Percentiles rank a stretch among this genome's conserved stretches.
phyloP scores from a whole-genome alignment of 768 basidiomycete species.

The Termitomyces sp. region DNA sequence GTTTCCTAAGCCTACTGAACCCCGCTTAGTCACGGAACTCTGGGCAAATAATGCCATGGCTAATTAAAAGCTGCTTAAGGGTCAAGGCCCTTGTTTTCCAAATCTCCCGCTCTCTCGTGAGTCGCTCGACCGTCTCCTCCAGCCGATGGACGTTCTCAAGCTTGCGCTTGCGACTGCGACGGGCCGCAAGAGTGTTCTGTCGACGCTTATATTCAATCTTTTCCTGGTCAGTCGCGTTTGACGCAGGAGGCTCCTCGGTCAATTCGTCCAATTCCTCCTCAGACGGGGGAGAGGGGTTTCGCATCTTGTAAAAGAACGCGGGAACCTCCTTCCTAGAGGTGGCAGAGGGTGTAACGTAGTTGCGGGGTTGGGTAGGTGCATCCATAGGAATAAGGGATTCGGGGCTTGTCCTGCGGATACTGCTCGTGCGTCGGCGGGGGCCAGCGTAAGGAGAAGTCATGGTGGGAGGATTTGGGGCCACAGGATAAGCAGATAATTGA shows the following conservation, averaged over 20 bases:
- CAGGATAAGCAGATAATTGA: slow-evolving; percentile 13
- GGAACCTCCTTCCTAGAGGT: slow-evolving; percentile 83
- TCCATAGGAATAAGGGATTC: slow-evolving; percentile 63
- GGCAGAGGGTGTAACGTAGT: slow-evolving; percentile 66
- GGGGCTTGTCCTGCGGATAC: slow-evolving; percentile 36
- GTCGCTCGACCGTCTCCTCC: slow-evolving; percentile 50
- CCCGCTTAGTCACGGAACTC: slow-evolving; percentile 34
- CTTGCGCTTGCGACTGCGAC: slow-evolving; percentile 75
- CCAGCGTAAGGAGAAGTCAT: slow-evolving; percentile 12
- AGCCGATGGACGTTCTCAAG: slow-evolving; percentile 63
- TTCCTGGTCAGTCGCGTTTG: slow-evolving; percentile 50
- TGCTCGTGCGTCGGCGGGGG: slow-evolving; percentile 15
- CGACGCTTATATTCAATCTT: slow-evolving; percentile 77
- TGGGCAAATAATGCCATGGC: slow-evolving; percentile 57
- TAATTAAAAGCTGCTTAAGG: slow-evolving; percentile 49
- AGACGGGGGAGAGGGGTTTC: slow-evolving; percentile 32
- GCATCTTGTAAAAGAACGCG: slow-evolving; percentile 64
- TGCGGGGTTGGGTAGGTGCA: slow-evolving; percentile 77
- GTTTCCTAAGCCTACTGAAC: neutral
- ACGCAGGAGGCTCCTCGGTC: slow-evolving; percentile 34
- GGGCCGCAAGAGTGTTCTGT: slow-evolving; percentile 84
- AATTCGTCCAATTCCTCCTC: slow-evolving; percentile 56
- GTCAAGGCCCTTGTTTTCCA: slow-evolving; percentile 58
- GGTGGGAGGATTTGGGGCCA: neutral
- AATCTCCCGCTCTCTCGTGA: slow-evolving; percentile 56